Conservation (phyloP, 768 basidiomycete genomes). For the Lentinula boryana region DNA sequence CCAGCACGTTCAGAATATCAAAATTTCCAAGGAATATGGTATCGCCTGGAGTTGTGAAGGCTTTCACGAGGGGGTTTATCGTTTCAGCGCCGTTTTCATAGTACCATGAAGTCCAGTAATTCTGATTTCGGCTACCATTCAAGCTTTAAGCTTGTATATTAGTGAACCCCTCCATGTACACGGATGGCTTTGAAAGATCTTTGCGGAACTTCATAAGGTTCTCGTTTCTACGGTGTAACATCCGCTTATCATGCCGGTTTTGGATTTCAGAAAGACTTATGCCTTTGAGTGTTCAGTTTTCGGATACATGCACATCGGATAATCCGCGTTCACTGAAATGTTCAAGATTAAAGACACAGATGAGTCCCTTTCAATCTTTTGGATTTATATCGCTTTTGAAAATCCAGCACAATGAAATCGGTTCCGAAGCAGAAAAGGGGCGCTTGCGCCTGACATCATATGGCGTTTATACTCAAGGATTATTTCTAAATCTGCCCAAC, state of each 20-base stretch:
- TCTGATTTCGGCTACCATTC: not conserved
- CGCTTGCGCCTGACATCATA: too few relatives aligned
- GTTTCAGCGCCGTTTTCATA: conserved; percentile 25
- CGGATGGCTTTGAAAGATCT: too few relatives aligned
- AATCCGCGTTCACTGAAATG: not conserved
- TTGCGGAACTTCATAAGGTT: too few relatives aligned
- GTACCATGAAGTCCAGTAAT: conserved; percentile 9
- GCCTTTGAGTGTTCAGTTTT: not conserved
- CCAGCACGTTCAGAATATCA: conserved; percentile 16
- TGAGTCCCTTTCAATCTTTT: too few relatives aligned
- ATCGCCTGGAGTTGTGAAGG: conserved; percentile 25
- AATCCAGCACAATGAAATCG: too few relatives aligned
- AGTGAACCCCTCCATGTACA: not conserved
- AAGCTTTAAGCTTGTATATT: not conserved
- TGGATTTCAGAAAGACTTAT: not conserved
- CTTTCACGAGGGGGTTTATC: conserved; percentile 24
- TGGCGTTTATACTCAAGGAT: too few relatives aligned
- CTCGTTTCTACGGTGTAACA: not conserved
- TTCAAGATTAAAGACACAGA: not conserved
- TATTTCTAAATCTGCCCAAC: too few relatives aligned
- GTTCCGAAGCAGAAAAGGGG: too few relatives aligned
- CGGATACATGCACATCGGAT: not conserved
- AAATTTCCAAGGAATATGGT: conserved; percentile 40
- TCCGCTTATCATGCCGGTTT: not conserved
- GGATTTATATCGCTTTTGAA: too few relatives aligned